phyloP scores from a whole-genome alignment of 1,284 basidiomycete genomes.

The Leucoagaricus sp. region DNA sequence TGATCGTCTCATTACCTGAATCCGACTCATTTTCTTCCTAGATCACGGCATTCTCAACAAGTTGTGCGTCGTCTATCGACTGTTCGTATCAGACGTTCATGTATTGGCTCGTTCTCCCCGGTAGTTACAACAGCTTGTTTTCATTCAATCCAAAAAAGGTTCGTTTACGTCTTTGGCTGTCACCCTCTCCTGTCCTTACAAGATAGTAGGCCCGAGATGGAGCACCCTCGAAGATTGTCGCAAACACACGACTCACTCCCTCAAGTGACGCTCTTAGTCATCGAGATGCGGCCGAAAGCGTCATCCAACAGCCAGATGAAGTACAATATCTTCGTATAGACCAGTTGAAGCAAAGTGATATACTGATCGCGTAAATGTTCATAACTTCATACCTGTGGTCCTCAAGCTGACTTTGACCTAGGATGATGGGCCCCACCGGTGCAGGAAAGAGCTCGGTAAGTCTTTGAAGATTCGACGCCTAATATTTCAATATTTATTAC shows the following conservation, averaged over 20 bases:
- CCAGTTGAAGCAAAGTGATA: not conserved
- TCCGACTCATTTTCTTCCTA: too few species aligned
- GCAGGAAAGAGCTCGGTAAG: conserved; percentile 24
- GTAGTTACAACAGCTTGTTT: too few species aligned
- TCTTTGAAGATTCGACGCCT: not conserved
- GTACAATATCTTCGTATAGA: not conserved
- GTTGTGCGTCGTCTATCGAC: too few species aligned
- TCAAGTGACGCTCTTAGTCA: not conserved
- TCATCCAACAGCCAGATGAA: not conserved
- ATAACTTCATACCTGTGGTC: not conserved
- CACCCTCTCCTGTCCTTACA: too few species aligned
- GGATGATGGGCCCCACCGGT: conserved; percentile 25
- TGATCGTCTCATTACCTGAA: too few species aligned
- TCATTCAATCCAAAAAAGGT: too few species aligned
- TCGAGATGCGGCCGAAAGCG: not conserved
- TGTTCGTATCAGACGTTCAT: too few species aligned
- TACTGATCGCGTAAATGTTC: not conserved
- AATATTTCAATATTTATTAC: not conserved
- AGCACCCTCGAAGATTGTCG: not conserved
- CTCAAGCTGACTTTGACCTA: not conserved
- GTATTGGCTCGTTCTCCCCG: too few species aligned
- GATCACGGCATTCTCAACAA: too few species aligned
- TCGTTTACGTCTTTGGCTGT: too few species aligned
- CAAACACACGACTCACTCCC: not conserved
- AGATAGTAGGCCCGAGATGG: conserved; percentile 34